Evolutionary conservation across 2,329 filamentous ascomycete species (phyloP).

Genomic region (Exophiala xenobiotica): DNA sequence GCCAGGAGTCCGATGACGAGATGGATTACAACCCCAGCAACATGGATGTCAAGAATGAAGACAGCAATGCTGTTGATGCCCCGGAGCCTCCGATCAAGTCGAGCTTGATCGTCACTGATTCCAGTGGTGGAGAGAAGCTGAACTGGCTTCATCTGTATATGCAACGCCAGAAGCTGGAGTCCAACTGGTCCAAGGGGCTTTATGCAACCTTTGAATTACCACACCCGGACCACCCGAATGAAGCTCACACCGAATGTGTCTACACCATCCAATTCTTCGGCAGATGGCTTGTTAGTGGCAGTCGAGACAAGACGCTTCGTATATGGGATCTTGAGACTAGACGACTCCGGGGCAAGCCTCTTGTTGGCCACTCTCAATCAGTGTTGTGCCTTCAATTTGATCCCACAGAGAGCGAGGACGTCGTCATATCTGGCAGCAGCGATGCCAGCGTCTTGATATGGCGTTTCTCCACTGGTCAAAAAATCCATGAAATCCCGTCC

Average conservation of each 20-base stretch:
- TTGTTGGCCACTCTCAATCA: conserved; percentile 77
- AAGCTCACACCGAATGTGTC: conserved; percentile 88
- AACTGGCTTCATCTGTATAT: conserved; percentile 95
- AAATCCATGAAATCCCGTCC: conserved; percentile 70
- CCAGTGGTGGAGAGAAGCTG: conserved; percentile 53
- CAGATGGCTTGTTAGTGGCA: conserved; percentile 87
- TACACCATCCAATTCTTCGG: conserved; percentile 90
- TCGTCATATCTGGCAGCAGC: conserved; percentile 94
- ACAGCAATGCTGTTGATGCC: background rate
- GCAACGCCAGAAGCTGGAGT: conserved; percentile 78
- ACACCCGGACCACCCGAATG: conserved; percentile 73
- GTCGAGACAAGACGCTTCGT: conserved; percentile 80
- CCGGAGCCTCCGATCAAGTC: conserved; percentile 33
- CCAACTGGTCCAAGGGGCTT: conserved; percentile 84
- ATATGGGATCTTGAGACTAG: conserved; percentile 87
- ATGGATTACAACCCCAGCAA: conserved; percentile 23
- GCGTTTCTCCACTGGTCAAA: conserved; percentile 86
- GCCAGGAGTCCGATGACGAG: conserved; percentile 27
- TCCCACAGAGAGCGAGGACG: conserved; percentile 77
- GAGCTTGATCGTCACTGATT: conserved; percentile 35
- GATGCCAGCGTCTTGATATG: conserved; percentile 89
- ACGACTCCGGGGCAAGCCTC: conserved; percentile 70
- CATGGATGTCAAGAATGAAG: conserved; percentile 2
- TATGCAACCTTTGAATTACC: conserved; percentile 88
- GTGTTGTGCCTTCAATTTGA: conserved; percentile 96